phyloP scores from a whole-genome alignment of 768 basidiomycete genomes.

The Chalciporus pseudorubinellus region DNA sequence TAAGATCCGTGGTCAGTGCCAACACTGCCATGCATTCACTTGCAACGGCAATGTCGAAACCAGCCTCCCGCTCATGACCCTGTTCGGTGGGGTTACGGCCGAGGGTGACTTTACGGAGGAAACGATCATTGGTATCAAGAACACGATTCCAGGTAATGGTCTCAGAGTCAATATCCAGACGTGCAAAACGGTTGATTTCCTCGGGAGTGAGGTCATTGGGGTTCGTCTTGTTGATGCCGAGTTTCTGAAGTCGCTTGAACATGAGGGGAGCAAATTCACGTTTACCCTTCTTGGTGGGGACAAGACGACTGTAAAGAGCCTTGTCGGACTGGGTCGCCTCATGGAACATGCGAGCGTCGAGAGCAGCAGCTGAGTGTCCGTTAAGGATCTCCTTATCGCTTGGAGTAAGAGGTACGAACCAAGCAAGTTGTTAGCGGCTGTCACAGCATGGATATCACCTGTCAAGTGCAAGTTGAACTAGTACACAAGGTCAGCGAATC shows the following conservation, averaged over 20 bases:
- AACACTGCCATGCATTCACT: slow-evolving; percentile 99
- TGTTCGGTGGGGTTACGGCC: slow-evolving; percentile 90
- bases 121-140: slow-evolving; percentile 94
- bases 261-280: slow-evolving; percentile 95
- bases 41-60: slow-evolving; percentile 96
- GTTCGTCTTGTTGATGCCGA: slow-evolving; percentile 92
- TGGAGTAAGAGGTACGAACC: slow-evolving; percentile 43
- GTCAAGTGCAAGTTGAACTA: slow-evolving; percentile 96
- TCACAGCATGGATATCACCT: slow-evolving; percentile 97
- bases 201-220: slow-evolving; percentile 91
- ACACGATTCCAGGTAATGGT: slow-evolving; percentile 99
- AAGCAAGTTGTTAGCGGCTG: slow-evolving; percentile 94
- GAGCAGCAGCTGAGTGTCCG: slow-evolving; percentile 71
- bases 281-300: slow-evolving; percentile 90
- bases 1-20: slow-evolving; percentile 81
- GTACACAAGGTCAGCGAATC: slow-evolving; percentile 3
- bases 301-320: slow-evolving; percentile 88
- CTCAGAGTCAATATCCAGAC: slow-evolving; percentile 85
- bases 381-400: slow-evolving; percentile 4
- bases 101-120: slow-evolving; percentile 89
- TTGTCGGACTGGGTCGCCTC: slow-evolving; percentile 96
- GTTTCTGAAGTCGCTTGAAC: slow-evolving; percentile 92
- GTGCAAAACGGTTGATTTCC: slow-evolving; percentile 85
- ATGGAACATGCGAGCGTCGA: slow-evolving; percentile 97
- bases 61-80: slow-evolving; percentile 84